Percentiles rank a stretch among this genome's conserved stretches.
phyloP scores from a whole-genome alignment of 2,329 filamentous ascomycete genomes.

The Mollisiaceae sp. region DNA sequence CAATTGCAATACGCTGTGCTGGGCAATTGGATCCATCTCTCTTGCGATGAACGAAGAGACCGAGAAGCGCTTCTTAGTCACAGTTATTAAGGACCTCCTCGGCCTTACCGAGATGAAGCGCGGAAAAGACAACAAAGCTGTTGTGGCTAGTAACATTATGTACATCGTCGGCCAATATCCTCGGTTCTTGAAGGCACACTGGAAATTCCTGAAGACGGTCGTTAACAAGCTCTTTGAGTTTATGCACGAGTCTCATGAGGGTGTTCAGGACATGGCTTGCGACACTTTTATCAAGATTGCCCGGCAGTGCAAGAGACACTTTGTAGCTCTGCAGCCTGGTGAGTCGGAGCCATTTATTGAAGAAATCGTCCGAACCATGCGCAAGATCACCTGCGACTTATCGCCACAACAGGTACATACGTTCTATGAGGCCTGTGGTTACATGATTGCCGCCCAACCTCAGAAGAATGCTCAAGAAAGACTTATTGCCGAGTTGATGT shows the following conservation, averaged over 20 bases:
- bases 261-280: constrained; percentile 99
- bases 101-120: constrained; percentile 99
- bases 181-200: constrained; percentile 96
- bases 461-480: constrained; percentile 94
- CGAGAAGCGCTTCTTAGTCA: constrained; percentile 97
- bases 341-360: constrained; percentile 97
- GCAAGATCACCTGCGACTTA: constrained; percentile 93
- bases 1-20: constrained; percentile 99
- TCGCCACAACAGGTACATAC: constrained; percentile 98
- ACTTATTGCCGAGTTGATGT: constrained; percentile 90
- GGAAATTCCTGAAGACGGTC: constrained; percentile 99
- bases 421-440: constrained; percentile 98
- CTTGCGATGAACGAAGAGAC: constrained; percentile 99
- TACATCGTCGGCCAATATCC: constrained; percentile 99
- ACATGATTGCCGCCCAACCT: constrained; percentile 98
- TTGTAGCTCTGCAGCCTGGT: constrained; percentile 92
- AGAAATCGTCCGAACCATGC: constrained; percentile 94
- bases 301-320: constrained; percentile 95
- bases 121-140: constrained; percentile 98
- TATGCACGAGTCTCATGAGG: constrained; percentile 99
- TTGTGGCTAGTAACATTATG: constrained; percentile 99
- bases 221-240: constrained; percentile 99
- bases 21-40: constrained; percentile 98
- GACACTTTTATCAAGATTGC: constrained; percentile 99
- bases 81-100: constrained; percentile 96